Evolutionary conservation across 2,329 filamentous ascomycete species (phyloP).

Genomic region (Neofusicoccum sp.): DNA sequence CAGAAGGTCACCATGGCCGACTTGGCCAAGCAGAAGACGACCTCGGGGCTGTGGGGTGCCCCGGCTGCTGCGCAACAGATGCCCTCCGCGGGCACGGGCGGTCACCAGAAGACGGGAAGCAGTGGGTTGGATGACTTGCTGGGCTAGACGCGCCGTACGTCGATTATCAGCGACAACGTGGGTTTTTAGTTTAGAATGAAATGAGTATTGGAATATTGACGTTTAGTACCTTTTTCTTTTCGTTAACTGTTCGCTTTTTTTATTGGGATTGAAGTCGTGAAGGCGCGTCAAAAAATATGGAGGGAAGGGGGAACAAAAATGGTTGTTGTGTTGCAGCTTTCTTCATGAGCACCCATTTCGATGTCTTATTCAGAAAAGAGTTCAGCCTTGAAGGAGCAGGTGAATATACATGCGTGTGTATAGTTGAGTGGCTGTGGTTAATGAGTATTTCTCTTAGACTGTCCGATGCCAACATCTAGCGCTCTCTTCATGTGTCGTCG

Average conservation of each 20-base stretch:
- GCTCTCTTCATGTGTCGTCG: no score
- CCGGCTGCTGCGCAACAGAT: slow-evolving; percentile 27
- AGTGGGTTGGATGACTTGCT: slow-evolving; percentile 21
- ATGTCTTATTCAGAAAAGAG: not conserved
- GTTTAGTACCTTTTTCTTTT: not conserved
- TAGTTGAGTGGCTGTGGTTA: not conserved
- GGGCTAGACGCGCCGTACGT: not conserved
- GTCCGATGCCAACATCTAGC: no score
- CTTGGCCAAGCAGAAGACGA: slow-evolving; percentile 97
- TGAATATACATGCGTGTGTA: not conserved
- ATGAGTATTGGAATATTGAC: not conserved
- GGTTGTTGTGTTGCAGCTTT: not conserved
- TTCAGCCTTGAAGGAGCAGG: no score
- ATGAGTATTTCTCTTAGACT: not conserved
- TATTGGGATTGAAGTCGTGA: not conserved
- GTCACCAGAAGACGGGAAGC: slow-evolving; percentile 10
- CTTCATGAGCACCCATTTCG: not conserved
- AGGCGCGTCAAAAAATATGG: not conserved
- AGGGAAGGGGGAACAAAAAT: not conserved
- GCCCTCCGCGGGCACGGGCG: not conserved
- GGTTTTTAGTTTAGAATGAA: slow-evolving; percentile 5
- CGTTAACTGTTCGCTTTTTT: not conserved
- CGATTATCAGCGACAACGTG: slow-evolving; percentile 28
- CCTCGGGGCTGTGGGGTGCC: slow-evolving; percentile 89
- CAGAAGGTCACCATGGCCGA: slow-evolving; percentile 83